Percentiles rank a stretch among this genome's conserved stretches.
phyloP scores from a whole-genome alignment of 169 alveolate genomes.

The Eimeria necatrix region DNA sequence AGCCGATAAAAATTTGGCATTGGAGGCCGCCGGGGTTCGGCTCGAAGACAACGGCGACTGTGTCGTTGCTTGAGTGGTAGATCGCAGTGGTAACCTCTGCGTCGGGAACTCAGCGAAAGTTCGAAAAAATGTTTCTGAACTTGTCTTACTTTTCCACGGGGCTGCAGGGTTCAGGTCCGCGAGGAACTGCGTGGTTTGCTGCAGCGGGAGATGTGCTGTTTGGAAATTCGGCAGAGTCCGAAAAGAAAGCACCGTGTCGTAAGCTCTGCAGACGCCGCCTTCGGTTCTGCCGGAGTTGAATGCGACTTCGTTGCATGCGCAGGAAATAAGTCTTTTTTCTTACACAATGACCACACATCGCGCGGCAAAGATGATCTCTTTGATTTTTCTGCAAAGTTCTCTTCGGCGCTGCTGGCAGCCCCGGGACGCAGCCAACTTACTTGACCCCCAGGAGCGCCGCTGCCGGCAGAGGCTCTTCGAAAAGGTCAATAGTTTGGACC shows the following conservation, averaged over 20 bases:
- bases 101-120: not conserved
- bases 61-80: slow-evolving; percentile 65
- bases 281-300: slow-evolving; percentile 8
- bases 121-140: not conserved
- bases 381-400: slow-evolving; percentile 58
- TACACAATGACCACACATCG: slow-evolving; percentile 73
- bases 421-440: not conserved
- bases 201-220: not conserved
- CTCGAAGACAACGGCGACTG: slow-evolving; percentile 77
- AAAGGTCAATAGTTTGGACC: slow-evolving; percentile 76
- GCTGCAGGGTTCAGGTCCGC: slow-evolving; percentile 72
- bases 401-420: not conserved
- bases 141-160: slow-evolving; percentile 78
- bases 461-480: slow-evolving; percentile 53
- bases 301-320: not conserved
- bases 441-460: slow-evolving; percentile 59
- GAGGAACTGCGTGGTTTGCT: slow-evolving; percentile 40
- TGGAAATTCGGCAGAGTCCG: not conserved
- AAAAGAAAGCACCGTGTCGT: slow-evolving; percentile 54
- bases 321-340: not conserved
- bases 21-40: slow-evolving; percentile 80
- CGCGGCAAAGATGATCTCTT: slow-evolving; percentile 78
- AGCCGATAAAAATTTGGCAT: slow-evolving; percentile 68
- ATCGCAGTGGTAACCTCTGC: slow-evolving; percentile 81
- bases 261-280: slow-evolving; percentile 80